Evolutionary conservation across 129 eudicot genomes (phyloP), one percentile per base, ranked within the genome.

Genomic region (Flaveria bidentis): DNA sequence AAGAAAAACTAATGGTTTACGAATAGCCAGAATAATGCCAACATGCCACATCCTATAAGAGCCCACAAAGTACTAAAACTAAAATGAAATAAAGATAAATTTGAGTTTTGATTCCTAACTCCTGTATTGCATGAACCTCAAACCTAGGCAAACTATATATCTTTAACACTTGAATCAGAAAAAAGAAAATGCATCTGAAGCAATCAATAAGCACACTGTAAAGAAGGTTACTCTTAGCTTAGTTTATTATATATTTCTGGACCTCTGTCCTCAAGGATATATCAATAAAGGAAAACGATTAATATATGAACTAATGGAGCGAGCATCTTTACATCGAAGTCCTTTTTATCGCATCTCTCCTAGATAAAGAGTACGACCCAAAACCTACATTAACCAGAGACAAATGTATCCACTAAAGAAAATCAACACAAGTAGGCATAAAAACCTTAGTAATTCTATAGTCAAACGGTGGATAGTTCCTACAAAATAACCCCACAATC

Each of bases 381-480:
- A 63, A 63, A 75, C 72, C 72, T 62, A 62, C 60, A 10, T 75
- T 46, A 64, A 39, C 15, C 68, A 26, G 3, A 12, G 22, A 39
- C 17, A 2, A 39, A 39, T n/a, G 1, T 39, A 33, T n/a, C 1
- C 15, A n/a, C 8, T 9, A 18, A 46, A 46, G 20, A 11, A 26
- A 49, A 45, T 45, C 45, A 64, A 62, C 58, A 46, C 20, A 14
- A 45, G 17, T 10, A 46, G 72, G 73, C 62, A 64, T 65, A 63
- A n/a, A 51, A 75, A 75, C 15, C 41, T 64, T n/a, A 12, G 72
- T 64, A 75, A 63, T 30, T 26, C 70, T 30, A 42, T 9, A 44
- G n/a, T 46, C 69, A 42, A 58, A 60, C 7, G 33, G 26, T 62
- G 62, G 61, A 49, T 64, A 23, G 33, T 63, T 75, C 39, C 36